Conservation (phyloP, 2,329 filamentous ascomycete species). For the Colletotrichum tanaceti region DNA sequence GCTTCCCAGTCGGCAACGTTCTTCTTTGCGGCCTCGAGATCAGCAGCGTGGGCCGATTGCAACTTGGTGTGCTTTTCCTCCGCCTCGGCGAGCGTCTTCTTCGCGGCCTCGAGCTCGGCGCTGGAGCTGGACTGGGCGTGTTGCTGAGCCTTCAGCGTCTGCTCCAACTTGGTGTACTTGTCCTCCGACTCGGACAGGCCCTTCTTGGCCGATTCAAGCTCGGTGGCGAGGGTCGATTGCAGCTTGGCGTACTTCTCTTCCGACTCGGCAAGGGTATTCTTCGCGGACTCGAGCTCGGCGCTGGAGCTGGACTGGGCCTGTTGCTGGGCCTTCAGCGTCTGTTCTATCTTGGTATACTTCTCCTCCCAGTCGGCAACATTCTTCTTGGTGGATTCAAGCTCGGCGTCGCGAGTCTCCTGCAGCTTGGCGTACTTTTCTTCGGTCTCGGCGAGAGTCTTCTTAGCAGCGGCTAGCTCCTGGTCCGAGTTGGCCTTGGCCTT, state of each 20-base stretch:
- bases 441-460: conserved; percentile 41
- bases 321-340: conserved; percentile 48
- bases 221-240: conserved; percentile 42
- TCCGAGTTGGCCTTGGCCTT: conserved; percentile 46
- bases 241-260: conserved; percentile 43
- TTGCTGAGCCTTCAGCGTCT: conserved; percentile 48
- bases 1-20: conserved; percentile 45
- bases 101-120: conserved; percentile 18
- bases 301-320: conserved; percentile 45
- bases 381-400: conserved; percentile 41
- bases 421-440: conserved; percentile 44
- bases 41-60: conserved; percentile 46
- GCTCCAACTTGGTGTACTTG: conserved; percentile 41
- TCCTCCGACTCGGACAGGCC: conserved; percentile 45
- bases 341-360: conserved; percentile 41
- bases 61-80: conserved; percentile 43
- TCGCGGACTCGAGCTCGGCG: conserved; percentile 27
- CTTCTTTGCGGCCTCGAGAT: conserved; percentile 47
- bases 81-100: conserved; percentile 40
- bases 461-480: conserved; percentile 42
- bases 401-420: conserved; percentile 43
- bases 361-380: conserved; percentile 43
- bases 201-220: conserved; percentile 47
- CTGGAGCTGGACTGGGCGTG: conserved; percentile 44
- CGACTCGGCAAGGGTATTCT: conserved; percentile 41